phyloP scores from a whole-genome alignment of 495 filamentous ascomycete species.

The Bombardia bombarda region DNA sequence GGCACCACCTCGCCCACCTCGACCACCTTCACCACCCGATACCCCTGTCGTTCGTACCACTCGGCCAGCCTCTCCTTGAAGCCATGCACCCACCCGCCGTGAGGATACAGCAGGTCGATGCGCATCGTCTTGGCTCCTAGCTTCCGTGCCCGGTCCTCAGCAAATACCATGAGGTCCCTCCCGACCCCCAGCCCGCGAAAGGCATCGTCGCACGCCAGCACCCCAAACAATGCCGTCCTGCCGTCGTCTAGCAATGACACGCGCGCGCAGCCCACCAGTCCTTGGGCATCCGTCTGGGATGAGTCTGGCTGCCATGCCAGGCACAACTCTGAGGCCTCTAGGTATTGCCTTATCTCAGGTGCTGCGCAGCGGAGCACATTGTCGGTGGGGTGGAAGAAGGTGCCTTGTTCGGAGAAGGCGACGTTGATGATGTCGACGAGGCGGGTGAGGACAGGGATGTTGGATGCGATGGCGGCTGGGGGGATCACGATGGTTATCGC shows the following conservation, averaged over 20 bases:
- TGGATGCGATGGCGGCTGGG: background rate
- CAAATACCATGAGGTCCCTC: background rate
- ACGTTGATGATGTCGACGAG: background rate
- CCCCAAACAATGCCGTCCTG: background rate
- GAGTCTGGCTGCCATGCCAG: background rate
- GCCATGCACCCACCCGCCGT: background rate
- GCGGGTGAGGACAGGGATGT: background rate
- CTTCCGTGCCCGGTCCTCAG: background rate
- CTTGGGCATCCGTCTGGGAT: background rate
- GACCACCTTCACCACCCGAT: background rate
- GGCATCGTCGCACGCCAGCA: background rate
- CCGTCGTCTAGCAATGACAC: background rate
- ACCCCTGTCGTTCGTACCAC: background rate
- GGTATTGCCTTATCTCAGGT: no score
- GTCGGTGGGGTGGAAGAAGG: background rate
- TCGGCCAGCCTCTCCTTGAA: background rate
- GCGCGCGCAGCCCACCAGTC: background rate
- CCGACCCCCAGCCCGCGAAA: background rate
- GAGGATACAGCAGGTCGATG: background rate
- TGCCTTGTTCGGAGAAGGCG: no score
- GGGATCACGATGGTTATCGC: background rate
- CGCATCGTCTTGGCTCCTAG: background rate
- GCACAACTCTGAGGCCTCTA: no score
- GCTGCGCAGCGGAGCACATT: background rate
- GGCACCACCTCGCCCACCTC: background rate